These are phyloP conservation scores for Epichloe scottii DNA, from an alignment of 2,329 filamentous ascomycete species.

Conservation along the genomic window DNA sequence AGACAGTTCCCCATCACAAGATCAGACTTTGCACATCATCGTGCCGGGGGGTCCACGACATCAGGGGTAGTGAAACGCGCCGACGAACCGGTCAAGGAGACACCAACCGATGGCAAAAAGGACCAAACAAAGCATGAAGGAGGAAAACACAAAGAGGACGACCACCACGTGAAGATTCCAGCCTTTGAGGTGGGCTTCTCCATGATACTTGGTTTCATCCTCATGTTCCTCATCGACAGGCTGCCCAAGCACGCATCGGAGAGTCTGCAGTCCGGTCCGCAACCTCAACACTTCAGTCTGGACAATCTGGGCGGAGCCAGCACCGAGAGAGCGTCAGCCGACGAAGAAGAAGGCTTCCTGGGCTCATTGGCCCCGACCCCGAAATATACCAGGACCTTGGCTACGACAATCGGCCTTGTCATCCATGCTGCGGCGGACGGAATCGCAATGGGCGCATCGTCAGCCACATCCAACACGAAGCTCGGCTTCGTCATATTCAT, in stretches of 20 bases:
- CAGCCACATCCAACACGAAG: conserved; percentile 57
- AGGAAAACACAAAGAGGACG: conserved; percentile 20
- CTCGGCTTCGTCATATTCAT: conserved; percentile 87
- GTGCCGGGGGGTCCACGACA: background rate
- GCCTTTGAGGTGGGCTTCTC: conserved; percentile 75
- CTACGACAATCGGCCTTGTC: conserved; percentile 87
- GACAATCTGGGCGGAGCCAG: conserved; percentile 54
- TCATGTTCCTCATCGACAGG: conserved; percentile 94
- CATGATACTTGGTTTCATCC: conserved; percentile 74
- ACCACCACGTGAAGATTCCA: conserved; percentile 34
- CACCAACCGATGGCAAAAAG: background rate
- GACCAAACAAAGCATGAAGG: conserved; percentile 9
- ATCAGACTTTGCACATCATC: background rate
- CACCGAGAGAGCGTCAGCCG: conserved; percentile 30
- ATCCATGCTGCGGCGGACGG: conserved; percentile 94
- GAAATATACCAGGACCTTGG: conserved; percentile 50
- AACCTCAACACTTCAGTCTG: conserved; percentile 76
- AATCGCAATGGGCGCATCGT: conserved; percentile 88
- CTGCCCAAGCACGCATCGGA: conserved; percentile 62
- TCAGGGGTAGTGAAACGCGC: background rate
- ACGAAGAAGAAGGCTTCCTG: conserved; percentile 46
- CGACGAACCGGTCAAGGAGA: background rate
- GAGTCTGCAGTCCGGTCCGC: conserved; percentile 48
- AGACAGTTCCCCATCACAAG: background rate
- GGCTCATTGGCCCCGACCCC: conserved; percentile 44